Percentiles rank a stretch among this genome's conserved stretches.
These are phyloP conservation scores for Mycothermus thermophilus DNA, from an alignment of 495 filamentous ascomycete genomes.

Conservation along the genomic window DNA sequence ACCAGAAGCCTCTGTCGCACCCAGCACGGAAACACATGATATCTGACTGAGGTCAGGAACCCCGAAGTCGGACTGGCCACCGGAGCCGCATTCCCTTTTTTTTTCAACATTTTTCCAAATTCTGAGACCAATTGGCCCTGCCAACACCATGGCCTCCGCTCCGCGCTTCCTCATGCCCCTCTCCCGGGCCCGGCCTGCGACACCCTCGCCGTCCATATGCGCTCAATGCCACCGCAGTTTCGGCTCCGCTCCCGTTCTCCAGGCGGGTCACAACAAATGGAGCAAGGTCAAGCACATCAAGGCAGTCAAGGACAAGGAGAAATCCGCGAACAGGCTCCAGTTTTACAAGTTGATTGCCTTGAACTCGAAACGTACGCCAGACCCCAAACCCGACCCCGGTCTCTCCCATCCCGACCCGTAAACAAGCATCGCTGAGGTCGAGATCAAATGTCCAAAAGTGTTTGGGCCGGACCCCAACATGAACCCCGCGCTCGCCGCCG, in stretches of 20 bases:
- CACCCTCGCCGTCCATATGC: constrained; percentile 19
- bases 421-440: too few species aligned
- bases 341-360: constrained; percentile 40
- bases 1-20: too few species aligned
- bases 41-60: too few species aligned
- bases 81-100: too few species aligned
- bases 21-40: too few species aligned
- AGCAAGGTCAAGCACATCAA: constrained; percentile 94
- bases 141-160: constrained; percentile 11
- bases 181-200: constrained; percentile 4
- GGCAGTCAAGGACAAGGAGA: constrained; percentile 55
- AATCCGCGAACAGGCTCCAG: constrained; percentile 30
- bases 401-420: too few species aligned
- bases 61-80: too few species aligned
- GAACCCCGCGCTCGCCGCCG: constrained; percentile 60
- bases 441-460: too few species aligned
- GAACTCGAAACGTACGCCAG: constrained; percentile 37
- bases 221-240: constrained; percentile 37
- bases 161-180: constrained; percentile 5
- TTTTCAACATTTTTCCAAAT: too few species aligned
- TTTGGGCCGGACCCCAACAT: constrained; percentile 54
- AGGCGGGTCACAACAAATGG: constrained; percentile 81
- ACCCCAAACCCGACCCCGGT: too few species aligned
- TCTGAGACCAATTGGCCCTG: too few species aligned
- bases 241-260: constrained; percentile 31